A percentile compares a stretch with the other conserved stretches of the same genome.
These are phyloP conservation scores for Talaromyces sp. DNA, from an alignment of 2,329 filamentous ascomycete species.

Conservation along the genomic window DNA sequence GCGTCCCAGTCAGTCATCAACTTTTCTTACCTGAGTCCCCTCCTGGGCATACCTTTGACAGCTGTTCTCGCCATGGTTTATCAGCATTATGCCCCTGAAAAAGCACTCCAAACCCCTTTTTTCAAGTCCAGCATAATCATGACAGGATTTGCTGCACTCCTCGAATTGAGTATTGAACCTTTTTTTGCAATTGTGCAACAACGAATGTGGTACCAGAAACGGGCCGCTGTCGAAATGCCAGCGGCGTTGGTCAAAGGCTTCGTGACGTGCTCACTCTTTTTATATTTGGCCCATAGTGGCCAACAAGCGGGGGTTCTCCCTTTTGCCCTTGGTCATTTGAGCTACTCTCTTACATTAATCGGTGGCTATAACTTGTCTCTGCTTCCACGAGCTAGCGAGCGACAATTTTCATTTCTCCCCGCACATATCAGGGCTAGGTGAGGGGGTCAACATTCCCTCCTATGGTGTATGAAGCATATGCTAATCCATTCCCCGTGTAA, in stretches of 20 bases:
- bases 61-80: slow-evolving; percentile 69
- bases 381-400: slow-evolving; percentile 55
- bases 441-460: slow-evolving; percentile 38
- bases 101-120: slow-evolving; percentile 62
- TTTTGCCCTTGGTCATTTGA: slow-evolving; percentile 83
- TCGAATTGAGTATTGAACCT: slow-evolving; percentile 85
- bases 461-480: neutral
- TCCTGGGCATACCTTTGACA: slow-evolving; percentile 68
- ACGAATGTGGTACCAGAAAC: slow-evolving; percentile 74
- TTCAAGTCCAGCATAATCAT: slow-evolving; percentile 60
- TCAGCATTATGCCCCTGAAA: slow-evolving; percentile 55
- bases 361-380: slow-evolving; percentile 69
- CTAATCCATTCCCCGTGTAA: neutral
- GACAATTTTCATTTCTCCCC: slow-evolving; percentile 70
- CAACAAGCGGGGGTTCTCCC: slow-evolving; percentile 74
- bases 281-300: slow-evolving; percentile 60
- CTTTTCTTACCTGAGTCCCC: slow-evolving; percentile 76
- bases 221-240: slow-evolving; percentile 79
- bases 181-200: slow-evolving; percentile 87
- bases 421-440: slow-evolving; percentile 41
- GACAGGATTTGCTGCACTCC: slow-evolving; percentile 60
- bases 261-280: slow-evolving; percentile 70
- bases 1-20: slow-evolving; percentile 78
- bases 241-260: slow-evolving; percentile 79
- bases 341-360: slow-evolving; percentile 71